Percentiles rank a stretch among this genome's conserved stretches.
phyloP scores from a whole-genome alignment of 2,329 filamentous ascomycete species.

The Apiospora koreana region DNA sequence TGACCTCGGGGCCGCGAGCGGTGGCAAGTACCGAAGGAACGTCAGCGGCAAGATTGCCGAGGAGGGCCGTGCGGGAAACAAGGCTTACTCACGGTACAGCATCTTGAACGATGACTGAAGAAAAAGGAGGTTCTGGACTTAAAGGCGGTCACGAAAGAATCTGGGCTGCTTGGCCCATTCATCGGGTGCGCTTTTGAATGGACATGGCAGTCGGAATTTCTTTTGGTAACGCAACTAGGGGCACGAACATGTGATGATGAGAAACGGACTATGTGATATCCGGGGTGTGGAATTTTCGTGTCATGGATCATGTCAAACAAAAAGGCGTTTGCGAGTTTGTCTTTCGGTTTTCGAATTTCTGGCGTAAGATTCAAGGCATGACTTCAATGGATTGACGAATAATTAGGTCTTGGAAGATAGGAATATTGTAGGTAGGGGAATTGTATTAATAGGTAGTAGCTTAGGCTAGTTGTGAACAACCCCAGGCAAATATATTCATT shows the following conservation, averaged over 20 bases:
- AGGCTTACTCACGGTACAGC: conserved; percentile 27
- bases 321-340: neutral
- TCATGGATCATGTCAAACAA: neutral
- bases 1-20: conserved; percentile 27
- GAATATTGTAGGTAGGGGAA: neutral
- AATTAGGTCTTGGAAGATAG: neutral
- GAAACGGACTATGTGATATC: neutral
- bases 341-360: neutral
- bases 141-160: neutral
- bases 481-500: neutral
- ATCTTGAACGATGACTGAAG: conserved; percentile 24
- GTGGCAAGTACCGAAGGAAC: conserved; percentile 50
- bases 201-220: neutral
- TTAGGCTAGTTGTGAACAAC: neutral
- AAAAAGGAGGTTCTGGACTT: neutral
- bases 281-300: neutral
- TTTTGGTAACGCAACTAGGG: neutral
- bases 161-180: neutral
- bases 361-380: neutral
- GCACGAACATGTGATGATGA: neutral
- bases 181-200: neutral
- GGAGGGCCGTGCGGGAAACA: conserved; percentile 58
- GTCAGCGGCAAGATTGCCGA: conserved; percentile 75
- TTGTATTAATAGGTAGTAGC: conserved; percentile 8
- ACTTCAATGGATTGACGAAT: neutral